Base-by-base conservation (phyloP, 306 rosid genomes). In the Senna siamea region DNA sequence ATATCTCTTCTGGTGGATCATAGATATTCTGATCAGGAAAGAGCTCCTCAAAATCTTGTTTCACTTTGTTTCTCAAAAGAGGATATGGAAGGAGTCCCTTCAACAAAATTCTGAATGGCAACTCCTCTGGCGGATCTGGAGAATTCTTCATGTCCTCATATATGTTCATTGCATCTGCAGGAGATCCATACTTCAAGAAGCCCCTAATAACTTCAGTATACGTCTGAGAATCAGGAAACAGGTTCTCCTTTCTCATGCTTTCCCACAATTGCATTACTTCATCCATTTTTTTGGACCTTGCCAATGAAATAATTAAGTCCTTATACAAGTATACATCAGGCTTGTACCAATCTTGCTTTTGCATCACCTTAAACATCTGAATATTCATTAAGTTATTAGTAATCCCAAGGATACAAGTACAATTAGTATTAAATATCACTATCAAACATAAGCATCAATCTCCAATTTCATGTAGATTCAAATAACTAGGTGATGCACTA, bases 1-100 rank as follows among this genome's bases (percentile, higher is more conserved):
- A 94, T 69, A 94, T 88, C 90, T 92, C 99, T 83, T 87, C 89
- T 0, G 97, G 97, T 51, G 96, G 99, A 70, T 94, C 97, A 50
- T 85, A 91, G 48, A 92, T 86, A 70, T 80, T 87, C 37, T 86
- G 85, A 70, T 91, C 98, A 22, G 96, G 97, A 83, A 94, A 94
- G 79, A 94, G 70, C 89, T 92, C 99, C 81, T 94, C 97, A 32
- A 94, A 94, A 76, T 94, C 97, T 77, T 89, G 99, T 85, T 94
- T 89, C 73, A 92, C 99, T 80, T 83, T 84, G 84, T 92, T 94
- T 83, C 99, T 87, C 83, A 89, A 79, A 80, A 94, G 96, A 71
- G 99, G 97, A 67, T 85, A 92, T 4, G 97, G 97, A 40, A 89
- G 75, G 47, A 94, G 98, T 12, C 98, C 98, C 78, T 94, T 94